phyloP scores from a whole-genome alignment of 768 basidiomycete species.

The Suillus hirtellus region DNA sequence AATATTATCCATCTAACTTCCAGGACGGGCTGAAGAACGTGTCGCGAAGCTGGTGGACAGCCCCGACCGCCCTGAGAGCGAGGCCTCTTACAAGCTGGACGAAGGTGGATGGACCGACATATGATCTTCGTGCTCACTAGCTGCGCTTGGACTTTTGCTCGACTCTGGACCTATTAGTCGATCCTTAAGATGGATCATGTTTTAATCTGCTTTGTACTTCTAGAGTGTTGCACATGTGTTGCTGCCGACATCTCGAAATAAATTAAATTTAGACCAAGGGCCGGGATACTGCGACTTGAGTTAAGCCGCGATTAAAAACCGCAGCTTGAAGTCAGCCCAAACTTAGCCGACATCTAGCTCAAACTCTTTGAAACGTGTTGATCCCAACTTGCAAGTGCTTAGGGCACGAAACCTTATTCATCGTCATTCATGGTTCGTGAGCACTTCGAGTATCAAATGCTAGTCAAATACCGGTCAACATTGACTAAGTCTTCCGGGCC shows the following conservation, averaged over 20 bases:
- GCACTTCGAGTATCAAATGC: background rate
- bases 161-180: background rate
- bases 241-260: background rate
- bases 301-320: background rate
- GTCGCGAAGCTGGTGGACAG: slow-evolving; percentile 90
- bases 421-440: background rate
- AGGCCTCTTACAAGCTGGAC: slow-evolving; percentile 88
- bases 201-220: background rate
- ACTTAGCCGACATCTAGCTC: too few relatives aligned
- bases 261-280: background rate
- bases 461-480: background rate
- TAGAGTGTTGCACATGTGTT: slow-evolving; percentile 1
- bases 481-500: background rate
- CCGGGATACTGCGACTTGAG: background rate
- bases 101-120: slow-evolving; percentile 91
- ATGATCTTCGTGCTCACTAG: slow-evolving; percentile 35
- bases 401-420: background rate
- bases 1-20: background rate
- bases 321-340: too few relatives aligned
- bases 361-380: background rate
- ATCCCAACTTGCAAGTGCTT: background rate
- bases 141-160: slow-evolving; percentile 1
- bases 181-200: slow-evolving; percentile 1
- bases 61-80: slow-evolving; percentile 86
- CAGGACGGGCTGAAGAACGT: slow-evolving; percentile 87